Evolutionary conservation across 1,284 basidiomycete species (phyloP).

Genomic region (Flammula alnicola): DNA sequence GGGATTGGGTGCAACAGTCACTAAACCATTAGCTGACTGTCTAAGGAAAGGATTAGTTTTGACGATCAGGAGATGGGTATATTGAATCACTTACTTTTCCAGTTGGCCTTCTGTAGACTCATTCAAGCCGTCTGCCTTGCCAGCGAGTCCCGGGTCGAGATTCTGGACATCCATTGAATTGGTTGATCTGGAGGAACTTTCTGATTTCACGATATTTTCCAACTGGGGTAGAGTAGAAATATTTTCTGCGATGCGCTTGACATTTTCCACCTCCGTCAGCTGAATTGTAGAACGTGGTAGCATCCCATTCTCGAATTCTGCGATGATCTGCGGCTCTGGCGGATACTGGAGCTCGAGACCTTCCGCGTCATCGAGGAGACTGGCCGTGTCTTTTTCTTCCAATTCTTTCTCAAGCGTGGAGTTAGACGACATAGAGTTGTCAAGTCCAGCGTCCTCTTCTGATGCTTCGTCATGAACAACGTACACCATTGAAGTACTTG

Average conservation of each 20-base stretch:
- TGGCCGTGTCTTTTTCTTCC: slow-evolving; percentile 15
- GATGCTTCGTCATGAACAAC: slow-evolving; percentile 26
- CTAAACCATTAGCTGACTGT: too few species aligned
- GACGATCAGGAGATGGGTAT: too few species aligned
- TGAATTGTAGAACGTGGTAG: slow-evolving; percentile 3
- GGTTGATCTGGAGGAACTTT: not conserved
- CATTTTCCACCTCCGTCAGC: slow-evolving; percentile 38
- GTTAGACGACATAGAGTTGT: slow-evolving; percentile 33
- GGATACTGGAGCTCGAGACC: slow-evolving; percentile 28
- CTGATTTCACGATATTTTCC: too few species aligned
- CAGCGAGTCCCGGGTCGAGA: too few species aligned
- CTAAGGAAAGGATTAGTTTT: too few species aligned
- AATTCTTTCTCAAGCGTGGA: slow-evolving; percentile 28
- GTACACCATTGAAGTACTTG: slow-evolving; percentile 23
- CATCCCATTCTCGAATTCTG: slow-evolving; percentile 8
- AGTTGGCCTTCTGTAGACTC: too few species aligned
- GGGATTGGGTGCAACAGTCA: too few species aligned
- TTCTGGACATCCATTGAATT: not conserved
- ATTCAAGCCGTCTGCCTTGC: too few species aligned
- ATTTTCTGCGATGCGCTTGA: too few species aligned
- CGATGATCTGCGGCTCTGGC: slow-evolving; percentile 10
- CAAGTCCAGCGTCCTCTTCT: slow-evolving; percentile 30
- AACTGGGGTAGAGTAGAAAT: too few species aligned
- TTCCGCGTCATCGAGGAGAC: slow-evolving; percentile 13
- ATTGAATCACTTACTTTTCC: too few species aligned